Evolutionary conservation across 768 basidiomycete species (phyloP).

Genomic region (Suillus occidentalis): DNA sequence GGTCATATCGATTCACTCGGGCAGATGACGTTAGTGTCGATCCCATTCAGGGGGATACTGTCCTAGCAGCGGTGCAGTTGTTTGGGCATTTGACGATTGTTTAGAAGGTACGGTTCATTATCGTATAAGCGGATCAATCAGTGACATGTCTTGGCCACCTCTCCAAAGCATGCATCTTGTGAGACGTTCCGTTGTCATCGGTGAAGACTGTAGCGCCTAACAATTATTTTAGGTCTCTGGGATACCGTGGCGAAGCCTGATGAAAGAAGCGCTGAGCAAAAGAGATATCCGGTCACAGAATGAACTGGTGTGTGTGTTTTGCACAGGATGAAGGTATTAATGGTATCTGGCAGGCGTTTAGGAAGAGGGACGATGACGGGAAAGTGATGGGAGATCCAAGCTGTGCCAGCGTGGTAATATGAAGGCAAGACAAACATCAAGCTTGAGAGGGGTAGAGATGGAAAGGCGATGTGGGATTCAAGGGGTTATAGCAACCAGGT

Average conservation of each 20-base stretch:
- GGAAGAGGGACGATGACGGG: not conserved
- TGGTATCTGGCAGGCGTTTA: not conserved
- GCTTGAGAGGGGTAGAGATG: not conserved
- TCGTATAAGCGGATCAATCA: not conserved
- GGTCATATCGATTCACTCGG: not conserved
- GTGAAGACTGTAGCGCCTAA: not conserved
- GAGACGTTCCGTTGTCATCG: too few relatives aligned
- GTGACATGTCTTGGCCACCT: not conserved
- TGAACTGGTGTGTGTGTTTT: not conserved
- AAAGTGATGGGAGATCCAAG: not conserved
- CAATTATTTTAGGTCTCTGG: not conserved
- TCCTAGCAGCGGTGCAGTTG: not conserved
- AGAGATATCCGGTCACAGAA: not conserved
- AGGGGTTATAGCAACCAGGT: not conserved
- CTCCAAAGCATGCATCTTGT: not conserved
- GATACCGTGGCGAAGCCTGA: not conserved
- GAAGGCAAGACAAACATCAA: not conserved
- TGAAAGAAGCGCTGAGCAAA: not conserved
- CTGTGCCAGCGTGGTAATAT: not conserved
- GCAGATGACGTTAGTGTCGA: not conserved
- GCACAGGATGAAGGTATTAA: not conserved
- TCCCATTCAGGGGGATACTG: too few relatives aligned
- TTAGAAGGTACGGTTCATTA: not conserved
- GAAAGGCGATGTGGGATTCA: not conserved
- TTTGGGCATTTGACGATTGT: not conserved